Conservation (phyloP, 495 filamentous ascomycete species). For the Chlorociboria aeruginascens region DNA sequence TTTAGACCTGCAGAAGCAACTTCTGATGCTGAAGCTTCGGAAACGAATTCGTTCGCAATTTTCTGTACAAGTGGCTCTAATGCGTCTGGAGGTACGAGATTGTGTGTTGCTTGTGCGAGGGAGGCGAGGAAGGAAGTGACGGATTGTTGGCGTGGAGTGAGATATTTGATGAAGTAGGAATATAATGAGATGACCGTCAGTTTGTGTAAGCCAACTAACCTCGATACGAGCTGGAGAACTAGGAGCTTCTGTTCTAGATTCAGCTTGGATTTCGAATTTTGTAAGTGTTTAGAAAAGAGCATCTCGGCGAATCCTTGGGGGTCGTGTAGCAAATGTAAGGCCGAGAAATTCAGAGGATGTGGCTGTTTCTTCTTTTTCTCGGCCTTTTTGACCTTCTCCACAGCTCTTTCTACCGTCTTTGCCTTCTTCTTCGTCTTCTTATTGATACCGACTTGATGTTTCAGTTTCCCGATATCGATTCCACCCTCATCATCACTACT, state of each 20-base stretch:
- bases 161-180: conserved; percentile 75
- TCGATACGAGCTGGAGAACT: conserved; percentile 77
- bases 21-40: conserved; percentile 81
- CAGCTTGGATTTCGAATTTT: conserved; percentile 73
- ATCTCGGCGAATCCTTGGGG: conserved; percentile 90
- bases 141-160: conserved; percentile 78
- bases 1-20: conserved; percentile 91
- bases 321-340: conserved; percentile 91
- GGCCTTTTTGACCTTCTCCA: conserved; percentile 63
- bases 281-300: conserved; percentile 83
- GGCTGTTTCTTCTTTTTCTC: conserved; percentile 80
- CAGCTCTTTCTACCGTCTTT: conserved; percentile 64
- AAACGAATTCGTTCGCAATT: conserved; percentile 97
- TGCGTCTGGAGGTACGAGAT: conserved; percentile 83
- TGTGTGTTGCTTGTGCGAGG: conserved; percentile 83
- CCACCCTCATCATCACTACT: conserved; percentile 62
- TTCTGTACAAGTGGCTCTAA: conserved; percentile 87
- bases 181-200: conserved; percentile 75
- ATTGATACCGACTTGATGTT: conserved; percentile 79
- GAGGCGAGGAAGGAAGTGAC: conserved; percentile 93
- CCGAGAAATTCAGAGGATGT: conserved; percentile 89
- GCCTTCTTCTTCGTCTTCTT: conserved; percentile 89
- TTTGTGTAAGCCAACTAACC: conserved; percentile 88
- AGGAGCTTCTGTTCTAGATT: conserved; percentile 83
- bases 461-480: conserved; percentile 67